Evolutionary conservation across 2,329 filamentous ascomycete species (phyloP), one percentile per base, ranked within the genome.

Genomic region (Verruconis gallopava): DNA sequence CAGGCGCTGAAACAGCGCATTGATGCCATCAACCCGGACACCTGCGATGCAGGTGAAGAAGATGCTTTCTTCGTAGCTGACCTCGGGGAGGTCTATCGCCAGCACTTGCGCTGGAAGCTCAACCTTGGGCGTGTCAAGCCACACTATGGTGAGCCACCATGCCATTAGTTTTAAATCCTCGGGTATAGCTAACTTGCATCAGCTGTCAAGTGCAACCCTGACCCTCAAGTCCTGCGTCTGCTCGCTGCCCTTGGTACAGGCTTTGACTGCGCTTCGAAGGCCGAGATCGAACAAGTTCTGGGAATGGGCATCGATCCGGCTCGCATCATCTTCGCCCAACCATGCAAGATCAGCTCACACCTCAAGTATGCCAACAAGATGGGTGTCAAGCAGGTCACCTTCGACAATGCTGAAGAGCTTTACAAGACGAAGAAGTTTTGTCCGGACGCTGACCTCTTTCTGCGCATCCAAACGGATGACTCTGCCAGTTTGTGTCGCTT

Each of bases 161-260:
- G 21, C 18, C 12, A 1, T 5, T 32, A 1, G 14, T 4, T 5
- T 4, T n/a, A 19, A 15, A 21, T 38, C 42, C 38, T n/a, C n/a
- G n/a, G n/a, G n/a, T n/a, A n/a, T 21, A 19, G 38, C 57, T 64
- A 44, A 62, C 51, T 39, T 20, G 21, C 17, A 32, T 46, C 52
- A 89, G 89, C 89, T 52, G 89, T 98, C 71, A 98, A 98, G 69
- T 98, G 91, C 69, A 98, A 98, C 73, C 88, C 89, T 20, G 89
- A 98, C 65, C 76, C 80, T 38, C 79, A 84, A 65, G 80, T 98
- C 49, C 73, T 98, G 51, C 80, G 81, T 58, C 81, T 98, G 51
- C 79, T 98, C 55, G 78, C 85, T 48, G 79, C 77, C 51, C 74
- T 98, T 50, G 91, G 89, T 56, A 88, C 85, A 50, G 91, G 91